Evolutionary conservation across 116 monocot species (phyloP), one percentile per base, ranked within the genome.

Genomic region (Papilionanthe hybrid): DNA sequence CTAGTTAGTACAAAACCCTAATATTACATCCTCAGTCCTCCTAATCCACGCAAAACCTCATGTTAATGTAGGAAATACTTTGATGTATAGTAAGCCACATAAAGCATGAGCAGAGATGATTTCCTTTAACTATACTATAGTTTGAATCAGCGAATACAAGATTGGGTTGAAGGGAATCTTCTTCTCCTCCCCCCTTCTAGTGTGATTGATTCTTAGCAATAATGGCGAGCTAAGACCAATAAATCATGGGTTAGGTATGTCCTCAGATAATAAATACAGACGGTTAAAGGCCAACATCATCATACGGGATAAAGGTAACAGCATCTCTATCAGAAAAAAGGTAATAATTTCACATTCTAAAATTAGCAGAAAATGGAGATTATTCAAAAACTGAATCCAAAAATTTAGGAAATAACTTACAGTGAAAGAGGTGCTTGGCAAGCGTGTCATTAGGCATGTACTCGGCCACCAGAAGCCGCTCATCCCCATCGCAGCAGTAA

Each of bases 341-440:
- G 20, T 44, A 9, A 44, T 44, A 73, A 73, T 44, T 73, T 22
- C 3, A 8, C 8, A 7, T 73, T 44, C 44, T 19, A 73, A 73
- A 44, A 73, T 7, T 42, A 42, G 73, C 73, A n/a, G 9, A 73
- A 73, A 9, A 73, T 43, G 44, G 73, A 73, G 73, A 44, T 73
- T 73, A 71, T 30, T 37, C 1, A 71, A 37, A 0, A 30, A 17
- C 4, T 32, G 2, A 71, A 71, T 71, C 30, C 69, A 0, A 73
- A 19, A 71, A 37, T 20, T 9, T 20, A 73, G 42, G 47, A 13
- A 49, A 20, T 73, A 13, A 55, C 93, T 60, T 86, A 96, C 96
- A 96, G 86, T 96, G 96, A 86, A 96, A 96, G 45, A 96, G 88
- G 78, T 96, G 96, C 90, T 96, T 96, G 84, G 92, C 88, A 53